Conservation (phyloP, 2,329 filamentous ascomycete species). For the Sarocladiaceae sp. region DNA sequence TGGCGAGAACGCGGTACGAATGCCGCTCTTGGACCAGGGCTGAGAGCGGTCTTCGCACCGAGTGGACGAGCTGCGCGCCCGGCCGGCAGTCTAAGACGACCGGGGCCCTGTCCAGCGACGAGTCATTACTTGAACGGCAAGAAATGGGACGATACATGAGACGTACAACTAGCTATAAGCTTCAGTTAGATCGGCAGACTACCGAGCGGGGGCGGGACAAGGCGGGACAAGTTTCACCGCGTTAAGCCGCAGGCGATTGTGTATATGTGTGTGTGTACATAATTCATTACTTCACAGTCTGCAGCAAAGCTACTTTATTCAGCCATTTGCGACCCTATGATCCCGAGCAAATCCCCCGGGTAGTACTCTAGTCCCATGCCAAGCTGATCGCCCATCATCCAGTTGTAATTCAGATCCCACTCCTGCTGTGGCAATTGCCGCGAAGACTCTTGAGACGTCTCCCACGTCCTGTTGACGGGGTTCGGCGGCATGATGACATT, state of each 20-base stretch:
- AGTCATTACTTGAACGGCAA: no score
- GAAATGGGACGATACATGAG: no score
- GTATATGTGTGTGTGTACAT: neutral
- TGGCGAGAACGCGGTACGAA: neutral
- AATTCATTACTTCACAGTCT: neutral
- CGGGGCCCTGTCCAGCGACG: no score
- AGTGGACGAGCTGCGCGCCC: no score
- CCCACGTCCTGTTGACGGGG: constrained; percentile 5
- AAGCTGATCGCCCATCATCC: constrained; percentile 19
- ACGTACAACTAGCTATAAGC: no score
- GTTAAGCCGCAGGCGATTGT: no score
- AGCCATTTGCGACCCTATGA: constrained; percentile 6
- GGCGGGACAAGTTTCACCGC: no score
- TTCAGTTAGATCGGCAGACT: no score
- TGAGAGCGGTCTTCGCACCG: neutral
- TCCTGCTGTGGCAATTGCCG: constrained; percentile 2
- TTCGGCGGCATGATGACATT: constrained; percentile 9
- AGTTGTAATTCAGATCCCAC: constrained; percentile 16
- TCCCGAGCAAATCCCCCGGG: neutral
- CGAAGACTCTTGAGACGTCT: constrained; percentile 1
- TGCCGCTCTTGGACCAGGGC: neutral
- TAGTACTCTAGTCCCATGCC: constrained; percentile 11
- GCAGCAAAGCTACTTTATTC: neutral
- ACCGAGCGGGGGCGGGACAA: neutral
- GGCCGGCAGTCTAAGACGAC: no score